phyloP scores from a whole-genome alignment of 306 rosid genomes.

The Citrullus amarus region DNA sequence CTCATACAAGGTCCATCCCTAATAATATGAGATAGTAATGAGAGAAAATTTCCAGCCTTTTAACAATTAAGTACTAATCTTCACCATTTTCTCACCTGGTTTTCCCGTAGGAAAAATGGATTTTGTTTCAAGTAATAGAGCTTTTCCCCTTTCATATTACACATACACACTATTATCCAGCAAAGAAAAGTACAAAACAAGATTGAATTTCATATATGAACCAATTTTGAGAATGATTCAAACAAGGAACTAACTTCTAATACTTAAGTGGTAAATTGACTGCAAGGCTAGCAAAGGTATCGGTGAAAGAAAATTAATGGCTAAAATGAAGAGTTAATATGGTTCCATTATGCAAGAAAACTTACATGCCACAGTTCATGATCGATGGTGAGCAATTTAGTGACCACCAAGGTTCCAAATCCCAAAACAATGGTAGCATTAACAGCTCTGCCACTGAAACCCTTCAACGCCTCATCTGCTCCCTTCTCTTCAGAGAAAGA shows the following conservation, averaged over 20 bases:
- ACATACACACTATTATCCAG: background rate
- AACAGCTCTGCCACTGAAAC: conserved; percentile 33
- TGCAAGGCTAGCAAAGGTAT: background rate
- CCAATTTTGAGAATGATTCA: background rate
- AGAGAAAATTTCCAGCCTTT: background rate
- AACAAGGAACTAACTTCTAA: background rate
- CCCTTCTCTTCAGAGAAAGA: conserved; percentile 6
- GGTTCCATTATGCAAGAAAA: background rate
- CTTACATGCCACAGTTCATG: conserved; percentile 91
- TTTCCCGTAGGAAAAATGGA: background rate
- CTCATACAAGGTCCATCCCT: conserved; percentile 98
- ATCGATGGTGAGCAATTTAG: conserved; percentile 80
- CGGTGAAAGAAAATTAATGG: background rate
- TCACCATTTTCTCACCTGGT: background rate
- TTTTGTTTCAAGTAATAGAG: background rate
- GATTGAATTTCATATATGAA: background rate
- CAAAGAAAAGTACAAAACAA: background rate
- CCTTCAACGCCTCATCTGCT: conserved; percentile 22
- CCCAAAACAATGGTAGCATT: conserved; percentile 74
- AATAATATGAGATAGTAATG: conserved; percentile 8
- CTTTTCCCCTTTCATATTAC: background rate
- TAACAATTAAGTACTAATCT: background rate
- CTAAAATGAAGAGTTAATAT: background rate
- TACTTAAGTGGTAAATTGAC: background rate
- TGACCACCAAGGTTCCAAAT: conserved; percentile 71